Evolutionary conservation across 2,329 filamentous ascomycete species (phyloP).

Genomic region (Phialemonium atrogriseum): DNA sequence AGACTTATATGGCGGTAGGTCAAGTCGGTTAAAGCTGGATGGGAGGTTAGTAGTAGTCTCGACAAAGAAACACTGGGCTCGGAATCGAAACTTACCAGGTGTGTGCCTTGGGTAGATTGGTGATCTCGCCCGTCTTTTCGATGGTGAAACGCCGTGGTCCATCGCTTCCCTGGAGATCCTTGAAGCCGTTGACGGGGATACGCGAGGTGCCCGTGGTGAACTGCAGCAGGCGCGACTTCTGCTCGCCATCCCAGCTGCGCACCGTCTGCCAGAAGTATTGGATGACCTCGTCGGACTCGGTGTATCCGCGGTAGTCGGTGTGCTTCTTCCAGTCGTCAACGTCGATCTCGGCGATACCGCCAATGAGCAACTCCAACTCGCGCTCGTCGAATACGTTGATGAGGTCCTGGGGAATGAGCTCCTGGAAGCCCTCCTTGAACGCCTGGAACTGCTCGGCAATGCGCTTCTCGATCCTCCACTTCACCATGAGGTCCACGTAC

Average conservation of each 20-base stretch:
- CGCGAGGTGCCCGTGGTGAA: constrained; percentile 96
- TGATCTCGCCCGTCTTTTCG: constrained; percentile 89
- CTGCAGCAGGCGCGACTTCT: constrained; percentile 91
- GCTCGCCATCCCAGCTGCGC: constrained; percentile 93
- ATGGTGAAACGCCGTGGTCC: constrained; percentile 94
- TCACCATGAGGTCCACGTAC: constrained; percentile 96
- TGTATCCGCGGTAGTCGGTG: constrained; percentile 97
- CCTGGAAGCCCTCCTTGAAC: constrained; percentile 95
- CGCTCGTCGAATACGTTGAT: constrained; percentile 99
- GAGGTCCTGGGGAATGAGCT: constrained; percentile 90
- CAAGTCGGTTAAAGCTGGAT: constrained; percentile 86
- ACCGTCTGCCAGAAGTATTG: constrained; percentile 99
- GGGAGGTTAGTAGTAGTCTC: constrained; percentile 15
- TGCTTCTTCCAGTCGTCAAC: constrained; percentile 99
- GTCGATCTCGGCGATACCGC: constrained; percentile 98
- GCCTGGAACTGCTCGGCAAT: constrained; percentile 98
- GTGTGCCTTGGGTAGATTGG: constrained; percentile 90
- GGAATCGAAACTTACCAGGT: constrained; percentile 67
- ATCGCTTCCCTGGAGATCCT: constrained; percentile 95
- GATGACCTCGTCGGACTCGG: constrained; percentile 93
- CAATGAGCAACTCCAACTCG: constrained; percentile 91
- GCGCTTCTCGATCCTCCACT: constrained; percentile 98
- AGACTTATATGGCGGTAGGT: constrained; percentile 87
- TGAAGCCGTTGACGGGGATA: constrained; percentile 98
- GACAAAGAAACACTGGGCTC: background rate